phyloP scores from a whole-genome alignment of 768 basidiomycete species.

The Suillus subaureus region DNA sequence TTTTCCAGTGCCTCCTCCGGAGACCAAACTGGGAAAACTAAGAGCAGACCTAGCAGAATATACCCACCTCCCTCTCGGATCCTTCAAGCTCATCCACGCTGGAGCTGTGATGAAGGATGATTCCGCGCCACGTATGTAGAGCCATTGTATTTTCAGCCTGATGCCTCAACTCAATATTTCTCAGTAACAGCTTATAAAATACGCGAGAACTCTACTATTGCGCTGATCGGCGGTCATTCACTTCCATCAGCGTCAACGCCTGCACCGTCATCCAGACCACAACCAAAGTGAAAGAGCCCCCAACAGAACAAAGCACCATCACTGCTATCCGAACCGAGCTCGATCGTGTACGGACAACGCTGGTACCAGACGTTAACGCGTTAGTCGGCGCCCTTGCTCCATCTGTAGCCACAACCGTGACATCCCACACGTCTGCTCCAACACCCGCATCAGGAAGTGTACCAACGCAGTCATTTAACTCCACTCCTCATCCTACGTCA shows the following conservation, averaged over 20 bases:
- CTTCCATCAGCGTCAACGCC: constrained; percentile 21
- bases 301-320: constrained; percentile 43
- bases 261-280: constrained; percentile 26
- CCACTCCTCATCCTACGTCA: constrained; percentile 7
- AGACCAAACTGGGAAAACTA: constrained; percentile 59
- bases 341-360: constrained; percentile 49
- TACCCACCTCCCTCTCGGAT: constrained; percentile 67
- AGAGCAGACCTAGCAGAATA: constrained; percentile 67
- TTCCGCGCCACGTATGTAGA: constrained; percentile 55
- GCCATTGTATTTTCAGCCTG: constrained; percentile 2
- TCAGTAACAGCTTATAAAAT: constrained; percentile 78
- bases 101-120: constrained; percentile 93
- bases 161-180: not conserved
- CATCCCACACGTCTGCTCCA: constrained; percentile 18
- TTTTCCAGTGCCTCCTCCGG: constrained; percentile 56
- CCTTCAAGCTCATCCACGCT: constrained; percentile 87
- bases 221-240: constrained; percentile 60
- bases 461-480: constrained; percentile 2
- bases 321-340: constrained; percentile 41
- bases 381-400: constrained; percentile 47
- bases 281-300: constrained; percentile 29
- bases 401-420: constrained; percentile 5
- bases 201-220: constrained; percentile 66
- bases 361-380: constrained; percentile 57
- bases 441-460: constrained; percentile 1